A percentile compares a stretch with the other conserved stretches of the same genome.
phyloP scores from a whole-genome alignment of 345 rosid genomes.

The Anastatica hierochuntica region DNA sequence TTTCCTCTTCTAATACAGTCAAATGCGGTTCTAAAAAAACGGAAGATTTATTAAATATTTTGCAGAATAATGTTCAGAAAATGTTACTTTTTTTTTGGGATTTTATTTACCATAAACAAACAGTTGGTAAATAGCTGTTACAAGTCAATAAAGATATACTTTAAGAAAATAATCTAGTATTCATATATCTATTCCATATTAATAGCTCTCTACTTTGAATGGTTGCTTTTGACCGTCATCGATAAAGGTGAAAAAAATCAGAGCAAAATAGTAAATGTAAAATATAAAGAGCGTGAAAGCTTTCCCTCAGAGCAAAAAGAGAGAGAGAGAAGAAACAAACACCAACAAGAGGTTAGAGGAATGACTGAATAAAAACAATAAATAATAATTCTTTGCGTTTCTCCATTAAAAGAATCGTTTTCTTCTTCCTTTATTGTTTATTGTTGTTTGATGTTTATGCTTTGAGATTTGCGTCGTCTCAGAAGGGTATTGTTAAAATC shows the following conservation, averaged over 20 bases:
- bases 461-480: constrained; percentile 26
- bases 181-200: too few relatives aligned
- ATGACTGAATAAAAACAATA: too few relatives aligned
- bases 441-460: constrained; percentile 4
- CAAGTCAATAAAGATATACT: too few relatives aligned
- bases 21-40: not conserved
- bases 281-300: constrained; percentile 25
- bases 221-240: constrained; percentile 22
- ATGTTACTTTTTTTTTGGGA: too few relatives aligned
- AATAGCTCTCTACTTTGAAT: constrained; percentile 4
- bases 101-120: too few relatives aligned
- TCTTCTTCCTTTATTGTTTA: too few relatives aligned
- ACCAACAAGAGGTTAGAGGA: constrained; percentile 22
- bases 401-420: too few relatives aligned
- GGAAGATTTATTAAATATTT: not conserved
- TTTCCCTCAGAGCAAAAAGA: not conserved
- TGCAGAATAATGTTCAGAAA: too few relatives aligned
- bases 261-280: too few relatives aligned
- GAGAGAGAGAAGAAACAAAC: constrained; percentile 13
- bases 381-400: not conserved
- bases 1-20: not conserved
- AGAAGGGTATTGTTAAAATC: constrained; percentile 8
- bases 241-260: constrained; percentile 2
- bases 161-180: too few relatives aligned
- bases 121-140: too few relatives aligned